Evolutionary conservation across 257 asterid genomes (phyloP).

Genomic region (Nicotiana attenuata): DNA sequence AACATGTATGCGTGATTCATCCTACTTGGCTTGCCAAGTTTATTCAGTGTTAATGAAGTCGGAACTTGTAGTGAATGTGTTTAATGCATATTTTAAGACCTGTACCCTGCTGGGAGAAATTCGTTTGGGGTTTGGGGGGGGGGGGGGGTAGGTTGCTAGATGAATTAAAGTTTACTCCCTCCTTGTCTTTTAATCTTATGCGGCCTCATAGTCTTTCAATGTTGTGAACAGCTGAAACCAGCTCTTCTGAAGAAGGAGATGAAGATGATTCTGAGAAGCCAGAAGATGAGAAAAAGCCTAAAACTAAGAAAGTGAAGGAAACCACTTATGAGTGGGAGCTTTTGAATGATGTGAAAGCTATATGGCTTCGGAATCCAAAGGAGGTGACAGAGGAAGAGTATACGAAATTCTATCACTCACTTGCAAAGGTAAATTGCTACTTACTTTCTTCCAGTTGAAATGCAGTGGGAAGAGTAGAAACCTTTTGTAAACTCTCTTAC

Average conservation of each 20-base stretch:
- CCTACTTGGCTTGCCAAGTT: neutral
- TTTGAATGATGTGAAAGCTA: slow-evolving; percentile 85
- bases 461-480: neutral
- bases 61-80: neutral
- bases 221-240: slow-evolving; percentile 57
- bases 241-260: slow-evolving; percentile 53
- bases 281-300: slow-evolving; percentile 70
- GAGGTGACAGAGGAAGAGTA: slow-evolving; percentile 94
- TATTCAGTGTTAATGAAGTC: slow-evolving; percentile 4
- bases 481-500: neutral
- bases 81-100: neutral
- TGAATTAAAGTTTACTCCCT: too few species aligned
- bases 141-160: too few species aligned
- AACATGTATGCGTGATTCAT: slow-evolving; percentile 36
- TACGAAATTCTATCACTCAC: slow-evolving; percentile 69
- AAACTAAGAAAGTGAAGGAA: slow-evolving; percentile 72
- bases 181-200: too few species aligned
- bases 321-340: slow-evolving; percentile 87
- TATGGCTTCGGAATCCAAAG: slow-evolving; percentile 84
- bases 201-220: neutral
- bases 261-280: slow-evolving; percentile 70
- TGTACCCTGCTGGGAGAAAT: too few species aligned
- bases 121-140: too few species aligned
- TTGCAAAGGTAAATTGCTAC: slow-evolving; percentile 56
- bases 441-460: too few species aligned